Percentiles rank a stretch among this genome's conserved stretches.
Conservation (phyloP, 805 yeast genomes). For the Starmerella asiatica region DNA sequence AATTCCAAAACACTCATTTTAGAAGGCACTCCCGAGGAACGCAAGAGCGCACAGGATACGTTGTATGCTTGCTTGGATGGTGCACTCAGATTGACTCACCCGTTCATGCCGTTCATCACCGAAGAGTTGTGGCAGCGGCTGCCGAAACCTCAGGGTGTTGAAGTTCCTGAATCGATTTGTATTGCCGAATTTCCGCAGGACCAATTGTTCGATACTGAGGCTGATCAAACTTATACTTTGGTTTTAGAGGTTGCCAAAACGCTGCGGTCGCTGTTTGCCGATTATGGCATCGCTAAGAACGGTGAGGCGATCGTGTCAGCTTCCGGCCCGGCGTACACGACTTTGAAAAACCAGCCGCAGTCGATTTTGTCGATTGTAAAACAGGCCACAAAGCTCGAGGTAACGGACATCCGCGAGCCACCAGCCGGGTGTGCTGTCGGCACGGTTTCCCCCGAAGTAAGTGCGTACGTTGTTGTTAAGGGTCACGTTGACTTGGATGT, state of each 20-base stretch:
- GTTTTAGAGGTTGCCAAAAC: conserved; percentile 76
- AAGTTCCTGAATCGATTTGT: conserved; percentile 49
- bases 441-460: conserved; percentile 65
- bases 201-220: conserved; percentile 44
- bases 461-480: conserved; percentile 81
- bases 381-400: conserved; percentile 65
- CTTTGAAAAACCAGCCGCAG: conserved; percentile 57
- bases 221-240: conserved; percentile 67
- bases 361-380: conserved; percentile 87
- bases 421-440: conserved; percentile 87
- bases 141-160: conserved; percentile 70
- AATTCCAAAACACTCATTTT: conserved; percentile 84
- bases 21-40: conserved; percentile 78
- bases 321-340: conserved; percentile 35
- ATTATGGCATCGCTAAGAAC: conserved; percentile 75
- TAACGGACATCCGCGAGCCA: conserved; percentile 45
- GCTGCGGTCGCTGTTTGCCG: conserved; percentile 83
- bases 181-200: conserved; percentile 69
- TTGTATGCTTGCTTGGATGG: conserved; percentile 84
- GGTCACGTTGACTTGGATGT: conserved; percentile 89
- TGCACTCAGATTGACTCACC: conserved; percentile 84
- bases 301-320: conserved; percentile 77
- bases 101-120: conserved; percentile 94
- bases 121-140: conserved; percentile 99
- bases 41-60: conserved; percentile 84